Evolutionary conservation across 306 rosid species (phyloP).

Genomic region (Castanea sativa): DNA sequence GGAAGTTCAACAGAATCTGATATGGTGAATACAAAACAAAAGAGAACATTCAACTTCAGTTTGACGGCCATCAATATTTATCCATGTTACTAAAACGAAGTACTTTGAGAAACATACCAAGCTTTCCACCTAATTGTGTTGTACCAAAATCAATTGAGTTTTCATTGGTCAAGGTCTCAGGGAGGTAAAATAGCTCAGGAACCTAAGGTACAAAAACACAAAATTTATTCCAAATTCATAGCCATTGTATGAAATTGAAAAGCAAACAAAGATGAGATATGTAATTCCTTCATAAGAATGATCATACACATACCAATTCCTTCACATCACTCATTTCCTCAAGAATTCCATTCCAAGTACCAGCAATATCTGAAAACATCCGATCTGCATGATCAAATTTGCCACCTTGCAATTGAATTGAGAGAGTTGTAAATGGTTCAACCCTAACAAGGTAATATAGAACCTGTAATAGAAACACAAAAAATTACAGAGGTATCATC

Average conservation of each 20-base stretch:
- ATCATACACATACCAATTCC: slow-evolving; percentile 69
- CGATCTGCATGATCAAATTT: slow-evolving; percentile 98
- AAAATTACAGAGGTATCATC: not conserved
- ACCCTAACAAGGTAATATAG: slow-evolving; percentile 90
- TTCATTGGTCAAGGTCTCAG: slow-evolving; percentile 91
- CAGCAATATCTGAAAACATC: slow-evolving; percentile 88
- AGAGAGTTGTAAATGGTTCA: slow-evolving; percentile 95
- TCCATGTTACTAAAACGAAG: slow-evolving; percentile 17
- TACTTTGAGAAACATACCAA: slow-evolving; percentile 59
- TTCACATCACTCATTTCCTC: slow-evolving; percentile 99
- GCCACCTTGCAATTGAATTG: slow-evolving; percentile 96
- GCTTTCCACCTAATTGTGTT: slow-evolving; percentile 82
- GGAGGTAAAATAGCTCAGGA: slow-evolving; percentile 96
- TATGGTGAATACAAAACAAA: slow-evolving; percentile 22
- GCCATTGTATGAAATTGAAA: slow-evolving; percentile 18
- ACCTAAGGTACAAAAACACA: slow-evolving; percentile 47
- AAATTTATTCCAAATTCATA: slow-evolving; percentile 8
- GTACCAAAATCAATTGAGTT: slow-evolving; percentile 95
- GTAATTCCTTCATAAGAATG: slow-evolving; percentile 6
- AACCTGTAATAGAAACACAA: slow-evolving; percentile 62
- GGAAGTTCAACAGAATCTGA: slow-evolving; percentile 86
- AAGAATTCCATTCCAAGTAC: slow-evolving; percentile 94
- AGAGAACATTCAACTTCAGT: slow-evolving; percentile 24
- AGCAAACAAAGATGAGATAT: slow-evolving; percentile 1
- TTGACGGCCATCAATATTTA: slow-evolving; percentile 9